Percentiles rank a stretch among this genome's conserved stretches.
phyloP scores from a whole-genome alignment of 208 protist genomes.

The Leishmania braziliensis region DNA sequence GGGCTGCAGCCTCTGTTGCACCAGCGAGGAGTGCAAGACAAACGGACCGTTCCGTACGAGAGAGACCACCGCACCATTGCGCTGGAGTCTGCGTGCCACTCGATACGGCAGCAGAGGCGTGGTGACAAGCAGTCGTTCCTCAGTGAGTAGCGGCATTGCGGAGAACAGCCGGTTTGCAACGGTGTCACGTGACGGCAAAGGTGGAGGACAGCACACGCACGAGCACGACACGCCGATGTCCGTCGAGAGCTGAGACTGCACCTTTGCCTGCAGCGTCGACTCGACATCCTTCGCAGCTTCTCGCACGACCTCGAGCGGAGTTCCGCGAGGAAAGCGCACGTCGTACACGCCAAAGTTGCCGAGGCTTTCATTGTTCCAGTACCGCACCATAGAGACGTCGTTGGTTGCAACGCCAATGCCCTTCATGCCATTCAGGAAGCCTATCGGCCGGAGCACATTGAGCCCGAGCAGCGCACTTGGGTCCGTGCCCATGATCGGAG shows the following conservation, averaged over 20 bases:
- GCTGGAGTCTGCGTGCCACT: slow-evolving; percentile 50
- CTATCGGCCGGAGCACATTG: slow-evolving; percentile 81
- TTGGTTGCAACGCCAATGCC: slow-evolving; percentile 79
- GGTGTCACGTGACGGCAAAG: slow-evolving; percentile 11
- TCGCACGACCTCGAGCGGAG: slow-evolving; percentile 56
- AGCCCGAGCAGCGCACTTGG: slow-evolving; percentile 50
- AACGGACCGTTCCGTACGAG: slow-evolving; percentile 80
- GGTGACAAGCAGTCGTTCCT: slow-evolving; percentile 60
- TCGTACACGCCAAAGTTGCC: slow-evolving; percentile 89
- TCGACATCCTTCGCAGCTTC: slow-evolving; percentile 35
- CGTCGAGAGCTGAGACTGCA: slow-evolving; percentile 41
- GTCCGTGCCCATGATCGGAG: slow-evolving; percentile 43
- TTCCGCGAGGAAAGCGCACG: slow-evolving; percentile 72
- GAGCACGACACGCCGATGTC: slow-evolving; percentile 57
- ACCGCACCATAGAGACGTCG: slow-evolving; percentile 84
- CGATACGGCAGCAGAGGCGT: slow-evolving; percentile 84
- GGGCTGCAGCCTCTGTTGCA: slow-evolving; percentile 38
- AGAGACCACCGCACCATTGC: slow-evolving; percentile 52
- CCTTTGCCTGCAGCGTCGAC: slow-evolving; percentile 27
- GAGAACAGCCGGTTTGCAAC: slow-evolving; percentile 22
- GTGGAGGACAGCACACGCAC: slow-evolving; percentile 36
- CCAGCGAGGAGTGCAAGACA: slow-evolving; percentile 43
- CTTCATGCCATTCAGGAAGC: slow-evolving; percentile 79
- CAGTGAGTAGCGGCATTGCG: slow-evolving; percentile 13
- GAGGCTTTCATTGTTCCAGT: slow-evolving; percentile 90